A percentile compares a stretch with the other conserved stretches of the same genome.
These are phyloP conservation scores for Areca catechu DNA, from an alignment of 176 grass and related monocot species.

Conservation along the genomic window DNA sequence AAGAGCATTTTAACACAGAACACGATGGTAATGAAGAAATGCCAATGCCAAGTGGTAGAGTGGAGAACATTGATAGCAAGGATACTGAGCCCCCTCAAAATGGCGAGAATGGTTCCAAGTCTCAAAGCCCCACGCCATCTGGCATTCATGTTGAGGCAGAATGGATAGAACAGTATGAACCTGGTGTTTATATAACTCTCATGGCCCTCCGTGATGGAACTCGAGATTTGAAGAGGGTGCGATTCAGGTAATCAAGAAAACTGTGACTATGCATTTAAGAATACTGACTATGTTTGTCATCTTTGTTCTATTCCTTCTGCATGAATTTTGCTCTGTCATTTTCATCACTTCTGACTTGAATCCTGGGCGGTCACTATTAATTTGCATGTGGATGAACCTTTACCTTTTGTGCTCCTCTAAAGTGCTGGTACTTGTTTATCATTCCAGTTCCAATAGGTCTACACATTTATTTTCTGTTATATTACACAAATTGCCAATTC, in stretches of 20 bases:
- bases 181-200: constrained; percentile 85
- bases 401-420: no score
- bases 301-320: not conserved
- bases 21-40: constrained; percentile 35
- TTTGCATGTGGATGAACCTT: no score
- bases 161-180: constrained; percentile 94
- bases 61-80: constrained; percentile 36
- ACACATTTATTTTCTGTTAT: no score
- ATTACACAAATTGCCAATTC: no score
- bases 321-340: no score
- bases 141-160: constrained; percentile 60
- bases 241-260: constrained; percentile 61
- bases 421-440: no score
- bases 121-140: constrained; percentile 35
- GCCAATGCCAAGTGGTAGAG: constrained; percentile 17
- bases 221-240: constrained; percentile 76
- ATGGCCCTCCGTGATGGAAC: constrained; percentile 68
- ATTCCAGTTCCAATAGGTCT: no score
- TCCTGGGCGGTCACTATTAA: no score
- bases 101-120: constrained; percentile 43
- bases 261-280: not conserved
- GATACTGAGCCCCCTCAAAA: constrained; percentile 47
- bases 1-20: constrained; percentile 24
- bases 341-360: no score
- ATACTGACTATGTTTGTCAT: constrained; percentile 4